Conservation (phyloP, 31 red algal species). For the Porphyra umbilicalis region DNA sequence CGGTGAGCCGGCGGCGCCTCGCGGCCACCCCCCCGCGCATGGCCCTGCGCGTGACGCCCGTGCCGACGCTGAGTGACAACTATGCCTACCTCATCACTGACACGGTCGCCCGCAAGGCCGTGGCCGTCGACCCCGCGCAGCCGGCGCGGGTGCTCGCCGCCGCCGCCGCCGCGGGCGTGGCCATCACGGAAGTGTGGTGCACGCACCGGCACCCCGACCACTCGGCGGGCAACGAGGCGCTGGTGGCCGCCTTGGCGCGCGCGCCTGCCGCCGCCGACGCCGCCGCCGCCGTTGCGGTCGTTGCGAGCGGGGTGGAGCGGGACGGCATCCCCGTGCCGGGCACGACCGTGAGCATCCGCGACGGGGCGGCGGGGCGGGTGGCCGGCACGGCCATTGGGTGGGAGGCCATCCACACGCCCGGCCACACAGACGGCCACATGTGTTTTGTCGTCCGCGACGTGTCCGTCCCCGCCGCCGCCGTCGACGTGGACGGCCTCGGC, state of each 20-base stretch:
- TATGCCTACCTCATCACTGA: conserved; percentile 88
- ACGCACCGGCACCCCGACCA: conserved; percentile 98
- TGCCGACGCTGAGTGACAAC: conserved; percentile 79
- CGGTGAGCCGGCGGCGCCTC: not conserved
- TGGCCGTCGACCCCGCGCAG: conserved; percentile 83
- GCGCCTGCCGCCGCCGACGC: conserved; percentile 65
- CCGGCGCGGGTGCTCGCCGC: conserved; percentile 44
- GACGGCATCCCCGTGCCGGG: conserved; percentile 5
- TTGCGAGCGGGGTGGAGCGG: not conserved
- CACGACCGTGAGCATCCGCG: conserved; percentile 23
- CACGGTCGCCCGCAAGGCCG: conserved; percentile 38
- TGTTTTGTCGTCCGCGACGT: conserved; percentile 51
- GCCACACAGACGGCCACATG: conserved; percentile 95
- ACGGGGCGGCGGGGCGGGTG: conserved; percentile 32
- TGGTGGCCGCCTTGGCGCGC: conserved; percentile 48
- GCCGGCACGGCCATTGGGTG: conserved; percentile 23
- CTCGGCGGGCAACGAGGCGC: conserved; percentile 81
- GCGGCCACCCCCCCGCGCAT: not conserved
- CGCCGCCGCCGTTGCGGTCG: conserved; percentile 28
- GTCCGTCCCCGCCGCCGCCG: conserved; percentile 1
- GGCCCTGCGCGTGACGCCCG: conserved; percentile 1
- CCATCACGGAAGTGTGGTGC: conserved; percentile 46
- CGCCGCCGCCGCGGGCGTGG: conserved; percentile 21
- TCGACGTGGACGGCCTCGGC: not conserved
- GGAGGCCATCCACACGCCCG: conserved; percentile 72